These are phyloP conservation scores for Polyporus arcularius DNA, from an alignment of 768 basidiomycete species.

Conservation along the genomic window DNA sequence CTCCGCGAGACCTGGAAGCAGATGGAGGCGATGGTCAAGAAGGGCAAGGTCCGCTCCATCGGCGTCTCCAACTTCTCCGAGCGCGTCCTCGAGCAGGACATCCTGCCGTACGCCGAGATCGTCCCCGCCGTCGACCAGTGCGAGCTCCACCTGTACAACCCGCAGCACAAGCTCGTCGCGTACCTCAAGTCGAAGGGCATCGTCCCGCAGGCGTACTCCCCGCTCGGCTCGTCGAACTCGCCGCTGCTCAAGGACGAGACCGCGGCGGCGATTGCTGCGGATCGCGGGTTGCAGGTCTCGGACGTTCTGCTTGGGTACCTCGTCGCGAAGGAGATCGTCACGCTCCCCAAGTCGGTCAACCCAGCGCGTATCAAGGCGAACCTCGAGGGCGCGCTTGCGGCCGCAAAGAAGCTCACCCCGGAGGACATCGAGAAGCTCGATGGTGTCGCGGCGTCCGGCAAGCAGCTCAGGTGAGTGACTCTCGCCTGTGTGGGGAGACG, in stretches of 20 bases:
- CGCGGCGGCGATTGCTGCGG: conserved; percentile 58
- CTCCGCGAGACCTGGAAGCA: conserved; percentile 79
- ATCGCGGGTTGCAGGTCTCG: conserved; percentile 52
- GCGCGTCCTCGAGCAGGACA: conserved; percentile 65
- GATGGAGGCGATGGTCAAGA: conserved; percentile 74
- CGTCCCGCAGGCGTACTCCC: conserved; percentile 77
- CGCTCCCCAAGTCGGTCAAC: conserved; percentile 79
- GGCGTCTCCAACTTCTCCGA: conserved; percentile 81
- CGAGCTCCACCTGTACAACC: conserved; percentile 74
- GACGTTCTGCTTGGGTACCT: conserved; percentile 66
- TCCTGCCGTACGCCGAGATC: conserved; percentile 66
- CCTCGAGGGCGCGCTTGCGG: conserved; percentile 50
- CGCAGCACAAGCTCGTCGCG: conserved; percentile 64
- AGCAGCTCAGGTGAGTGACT: conserved; percentile 55
- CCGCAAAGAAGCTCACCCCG: conserved; percentile 45
- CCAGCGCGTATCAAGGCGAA: conserved; percentile 65
- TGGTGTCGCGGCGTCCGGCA: conserved; percentile 55
- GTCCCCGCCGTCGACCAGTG: conserved; percentile 76
- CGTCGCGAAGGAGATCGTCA: conserved; percentile 65
- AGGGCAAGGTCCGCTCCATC: conserved; percentile 66
- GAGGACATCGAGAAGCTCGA: conserved; percentile 60
- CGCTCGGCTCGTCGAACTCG: conserved; percentile 69
- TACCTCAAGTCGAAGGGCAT: conserved; percentile 70
- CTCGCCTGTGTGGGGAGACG: conserved; percentile 3
- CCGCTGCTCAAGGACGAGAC: conserved; percentile 66